A percentile compares a stretch with the other conserved stretches of the same genome.
Conservation (phyloP, 768 basidiomycete species). For the Rhodocollybia butyracea region DNA sequence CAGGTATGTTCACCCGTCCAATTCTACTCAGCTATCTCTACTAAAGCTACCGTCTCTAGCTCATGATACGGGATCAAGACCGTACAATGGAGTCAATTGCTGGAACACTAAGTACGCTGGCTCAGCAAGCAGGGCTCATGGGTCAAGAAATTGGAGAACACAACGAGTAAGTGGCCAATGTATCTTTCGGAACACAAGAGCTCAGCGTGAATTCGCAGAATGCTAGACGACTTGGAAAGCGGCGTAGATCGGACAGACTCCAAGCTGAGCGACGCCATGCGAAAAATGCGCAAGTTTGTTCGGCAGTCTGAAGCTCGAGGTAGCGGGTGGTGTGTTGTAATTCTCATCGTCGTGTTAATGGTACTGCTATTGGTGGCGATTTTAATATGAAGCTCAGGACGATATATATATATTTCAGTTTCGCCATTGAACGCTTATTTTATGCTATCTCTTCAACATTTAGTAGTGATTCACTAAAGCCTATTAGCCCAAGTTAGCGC, state of each 20-base stretch:
- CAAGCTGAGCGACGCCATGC: constrained; percentile 64
- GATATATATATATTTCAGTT: constrained; percentile 14
- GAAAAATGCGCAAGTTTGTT: constrained; percentile 73
- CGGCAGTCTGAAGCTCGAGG: constrained; percentile 87
- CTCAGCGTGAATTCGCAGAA: constrained; percentile 38
- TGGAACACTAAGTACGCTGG: constrained; percentile 79
- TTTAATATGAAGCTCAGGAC: constrained; percentile 41
- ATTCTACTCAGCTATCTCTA: background rate
- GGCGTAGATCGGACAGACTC: constrained; percentile 68
- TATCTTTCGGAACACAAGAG: background rate
- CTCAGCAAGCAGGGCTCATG: constrained; percentile 92
- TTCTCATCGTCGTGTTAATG: constrained; percentile 78
- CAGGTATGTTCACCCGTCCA: constrained; percentile 44
- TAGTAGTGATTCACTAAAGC: too few relatives aligned
- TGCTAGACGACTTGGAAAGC: constrained; percentile 76
- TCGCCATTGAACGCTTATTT: constrained; percentile 16
- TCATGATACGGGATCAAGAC: constrained; percentile 89
- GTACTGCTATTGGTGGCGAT: constrained; percentile 79
- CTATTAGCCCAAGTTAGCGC: too few relatives aligned
- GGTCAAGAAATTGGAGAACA: constrained; percentile 91
- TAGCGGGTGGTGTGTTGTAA: constrained; percentile 86
- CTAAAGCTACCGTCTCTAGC: constrained; percentile 34
- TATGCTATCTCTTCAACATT: too few relatives aligned
- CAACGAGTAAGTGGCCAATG: constrained; percentile 60
- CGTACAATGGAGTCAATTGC: constrained; percentile 83